phyloP scores from a whole-genome alignment of 2,329 filamentous ascomycete species.

The Fusarium torreyae region DNA sequence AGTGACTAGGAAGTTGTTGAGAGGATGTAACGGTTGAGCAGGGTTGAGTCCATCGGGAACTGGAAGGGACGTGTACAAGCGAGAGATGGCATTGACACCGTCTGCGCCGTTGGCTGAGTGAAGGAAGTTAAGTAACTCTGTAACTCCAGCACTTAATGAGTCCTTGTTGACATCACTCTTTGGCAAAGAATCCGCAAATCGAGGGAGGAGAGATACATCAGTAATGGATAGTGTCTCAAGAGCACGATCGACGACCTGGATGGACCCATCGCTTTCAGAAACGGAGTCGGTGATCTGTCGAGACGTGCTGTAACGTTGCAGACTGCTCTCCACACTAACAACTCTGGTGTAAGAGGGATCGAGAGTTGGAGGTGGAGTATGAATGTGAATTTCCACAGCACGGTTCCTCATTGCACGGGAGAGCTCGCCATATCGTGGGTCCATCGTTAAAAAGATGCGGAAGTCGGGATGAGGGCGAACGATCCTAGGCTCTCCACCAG shows the following conservation, averaged over 20 bases:
- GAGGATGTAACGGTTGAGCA: slow-evolving; percentile 69
- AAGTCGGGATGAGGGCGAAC: slow-evolving; percentile 89
- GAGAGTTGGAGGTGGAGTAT: slow-evolving; percentile 57
- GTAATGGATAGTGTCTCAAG: slow-evolving; percentile 64
- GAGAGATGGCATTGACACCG: slow-evolving; percentile 53
- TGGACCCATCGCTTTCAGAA: slow-evolving; percentile 41
- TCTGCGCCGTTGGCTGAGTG: slow-evolving; percentile 52
- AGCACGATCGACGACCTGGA: slow-evolving; percentile 53
- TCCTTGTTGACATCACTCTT: slow-evolving; percentile 6
- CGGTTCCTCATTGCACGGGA: slow-evolving; percentile 97
- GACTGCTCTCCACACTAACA: slow-evolving; percentile 63
- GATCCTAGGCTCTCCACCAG: slow-evolving; percentile 84
- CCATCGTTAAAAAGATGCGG: slow-evolving; percentile 93
- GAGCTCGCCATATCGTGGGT: slow-evolving; percentile 91
- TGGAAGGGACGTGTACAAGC: slow-evolving; percentile 55
- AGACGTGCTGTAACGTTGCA: slow-evolving; percentile 64
- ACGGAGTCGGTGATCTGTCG: slow-evolving; percentile 52
- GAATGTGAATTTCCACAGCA: slow-evolving; percentile 89
- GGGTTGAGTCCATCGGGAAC: slow-evolving; percentile 30
- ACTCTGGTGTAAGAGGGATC: slow-evolving; percentile 58
- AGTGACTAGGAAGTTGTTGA: slow-evolving; percentile 71
- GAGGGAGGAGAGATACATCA: slow-evolving; percentile 60
- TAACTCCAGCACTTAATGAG: slow-evolving; percentile 34
- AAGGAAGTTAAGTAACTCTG: slow-evolving; percentile 51
- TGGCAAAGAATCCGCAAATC: slow-evolving; percentile 50